Conservation (phyloP, 805 yeast genomes). For the Candida xiaguanensis region DNA sequence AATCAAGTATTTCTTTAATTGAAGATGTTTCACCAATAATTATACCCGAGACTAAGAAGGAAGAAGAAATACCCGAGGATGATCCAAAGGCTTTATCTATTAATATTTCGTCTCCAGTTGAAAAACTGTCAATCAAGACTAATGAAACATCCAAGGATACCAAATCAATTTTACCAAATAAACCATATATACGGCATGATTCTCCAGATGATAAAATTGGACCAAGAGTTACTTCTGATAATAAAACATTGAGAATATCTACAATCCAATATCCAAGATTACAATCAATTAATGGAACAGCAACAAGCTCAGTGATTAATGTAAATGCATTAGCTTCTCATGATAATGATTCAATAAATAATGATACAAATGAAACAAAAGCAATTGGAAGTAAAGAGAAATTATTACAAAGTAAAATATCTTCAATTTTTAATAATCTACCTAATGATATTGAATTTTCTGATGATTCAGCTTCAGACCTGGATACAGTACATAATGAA, state of each 20-base stretch:
- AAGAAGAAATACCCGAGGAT: neutral
- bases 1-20: neutral
- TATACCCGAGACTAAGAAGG: neutral
- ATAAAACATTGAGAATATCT: conserved; percentile 29
- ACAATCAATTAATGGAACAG: conserved; percentile 17
- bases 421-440: conserved; percentile 41
- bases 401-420: conserved; percentile 29
- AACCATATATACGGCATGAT: neutral
- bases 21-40: neutral
- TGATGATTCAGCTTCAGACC: conserved; percentile 43
- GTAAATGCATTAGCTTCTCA: conserved; percentile 24
- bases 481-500: conserved; percentile 27
- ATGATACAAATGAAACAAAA: conserved; percentile 10
- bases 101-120: conserved; percentile 1
- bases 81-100: neutral
- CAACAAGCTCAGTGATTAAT: conserved; percentile 31
- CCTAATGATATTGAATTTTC: conserved; percentile 46
- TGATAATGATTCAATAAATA: conserved; percentile 13
- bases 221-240: conserved; percentile 34
- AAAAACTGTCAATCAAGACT: conserved; percentile 2
- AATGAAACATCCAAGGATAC: neutral
- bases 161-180: neutral
- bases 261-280: conserved; percentile 16
- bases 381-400: conserved; percentile 5
- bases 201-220: conserved; percentile 1